A percentile compares a stretch with the other conserved stretches of the same genome.
Evolutionary conservation across 768 basidiomycete species (phyloP).

Genomic region (Boletus reticulatus): DNA sequence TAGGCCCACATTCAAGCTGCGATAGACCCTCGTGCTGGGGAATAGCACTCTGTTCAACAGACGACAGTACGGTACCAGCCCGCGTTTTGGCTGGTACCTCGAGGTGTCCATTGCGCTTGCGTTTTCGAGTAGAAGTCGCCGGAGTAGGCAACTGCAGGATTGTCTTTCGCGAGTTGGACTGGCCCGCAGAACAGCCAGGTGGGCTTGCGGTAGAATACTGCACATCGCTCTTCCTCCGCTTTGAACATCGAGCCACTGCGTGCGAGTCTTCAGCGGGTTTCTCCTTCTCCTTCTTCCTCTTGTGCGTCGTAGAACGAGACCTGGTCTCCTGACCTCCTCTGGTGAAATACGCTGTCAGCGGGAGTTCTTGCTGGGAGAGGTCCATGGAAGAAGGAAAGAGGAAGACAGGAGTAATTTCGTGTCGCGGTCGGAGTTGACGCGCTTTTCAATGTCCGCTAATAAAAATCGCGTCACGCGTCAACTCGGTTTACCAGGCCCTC

Average conservation of each 20-base stretch:
- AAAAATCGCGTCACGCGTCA: slow-evolving; percentile 23
- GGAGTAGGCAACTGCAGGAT: slow-evolving; percentile 25
- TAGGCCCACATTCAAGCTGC: not conserved
- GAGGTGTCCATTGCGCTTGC: not conserved
- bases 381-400: slow-evolving; percentile 20
- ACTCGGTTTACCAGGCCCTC: not conserved
- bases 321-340: slow-evolving; percentile 12
- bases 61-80: not conserved
- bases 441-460: slow-evolving; percentile 32
- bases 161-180: slow-evolving; percentile 3
- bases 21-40: not conserved
- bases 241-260: slow-evolving; percentile 11
- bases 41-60: not conserved
- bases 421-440: slow-evolving; percentile 38
- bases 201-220: not conserved
- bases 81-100: not conserved
- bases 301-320: not conserved
- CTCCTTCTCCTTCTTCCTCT: not conserved
- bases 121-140: slow-evolving; percentile 18
- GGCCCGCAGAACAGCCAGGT: not conserved
- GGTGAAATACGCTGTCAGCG: slow-evolving; percentile 28
- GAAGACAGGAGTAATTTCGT: not conserved
- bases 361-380: slow-evolving; percentile 33
- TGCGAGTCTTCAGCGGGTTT: not conserved
- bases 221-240: slow-evolving; percentile 16